phyloP scores from a whole-genome alignment of 345 rosid genomes.

The Populus ilicifolia region DNA sequence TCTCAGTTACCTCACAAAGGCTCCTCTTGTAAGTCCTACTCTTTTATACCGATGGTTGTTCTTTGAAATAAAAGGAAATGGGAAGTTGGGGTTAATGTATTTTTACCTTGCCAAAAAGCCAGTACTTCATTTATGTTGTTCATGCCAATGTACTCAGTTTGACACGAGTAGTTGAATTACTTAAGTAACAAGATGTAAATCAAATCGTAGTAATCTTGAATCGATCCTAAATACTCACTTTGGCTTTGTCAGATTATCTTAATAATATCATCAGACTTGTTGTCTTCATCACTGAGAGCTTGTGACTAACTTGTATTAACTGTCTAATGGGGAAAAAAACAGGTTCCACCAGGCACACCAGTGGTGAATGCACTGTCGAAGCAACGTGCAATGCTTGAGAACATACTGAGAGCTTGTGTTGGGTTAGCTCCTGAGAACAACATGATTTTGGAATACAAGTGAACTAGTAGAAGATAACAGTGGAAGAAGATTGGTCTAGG shows the following conservation, averaged over 20 bases:
- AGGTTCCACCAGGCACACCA: constrained; percentile 96
- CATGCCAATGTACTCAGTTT: background rate
- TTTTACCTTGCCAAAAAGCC: background rate
- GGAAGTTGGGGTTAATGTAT: background rate
- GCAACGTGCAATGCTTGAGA: constrained; percentile 98
- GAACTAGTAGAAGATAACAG: constrained; percentile 20
- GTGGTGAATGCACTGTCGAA: constrained; percentile 93
- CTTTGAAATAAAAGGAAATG: background rate
- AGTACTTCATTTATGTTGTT: background rate
- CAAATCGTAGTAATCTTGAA: background rate
- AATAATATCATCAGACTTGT: background rate
- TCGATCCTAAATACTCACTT: background rate
- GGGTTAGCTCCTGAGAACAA: constrained; percentile 96
- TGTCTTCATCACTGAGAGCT: background rate
- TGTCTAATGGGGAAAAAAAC: constrained; percentile 1
- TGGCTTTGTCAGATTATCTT: background rate
- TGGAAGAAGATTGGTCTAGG: constrained; percentile 1
- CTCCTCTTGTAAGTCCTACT: constrained; percentile 72
- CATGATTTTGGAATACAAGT: constrained; percentile 98
- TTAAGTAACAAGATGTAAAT: background rate
- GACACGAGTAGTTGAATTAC: background rate
- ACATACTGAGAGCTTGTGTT: constrained; percentile 85
- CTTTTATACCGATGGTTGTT: too few species aligned
- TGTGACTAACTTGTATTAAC: background rate
- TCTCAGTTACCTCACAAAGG: constrained; percentile 96